Percentiles rank a stretch among this genome's conserved stretches.
phyloP scores from a whole-genome alignment of 1,284 basidiomycete genomes.

The Cryptococcus deneoformans region DNA sequence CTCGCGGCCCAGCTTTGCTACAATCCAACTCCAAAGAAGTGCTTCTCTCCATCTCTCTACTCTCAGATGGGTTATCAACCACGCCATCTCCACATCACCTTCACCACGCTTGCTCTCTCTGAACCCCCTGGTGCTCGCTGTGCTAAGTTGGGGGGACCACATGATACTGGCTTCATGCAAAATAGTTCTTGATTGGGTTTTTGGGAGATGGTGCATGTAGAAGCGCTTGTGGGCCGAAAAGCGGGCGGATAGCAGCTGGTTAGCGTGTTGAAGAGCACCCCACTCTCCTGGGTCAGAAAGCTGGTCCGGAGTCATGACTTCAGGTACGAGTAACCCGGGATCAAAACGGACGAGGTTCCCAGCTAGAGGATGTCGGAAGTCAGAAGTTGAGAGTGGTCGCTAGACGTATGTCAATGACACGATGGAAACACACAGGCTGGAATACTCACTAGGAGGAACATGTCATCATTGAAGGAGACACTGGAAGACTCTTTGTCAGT shows the following conservation, averaged over 20 bases:
- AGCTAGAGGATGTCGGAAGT: constrained; percentile 39
- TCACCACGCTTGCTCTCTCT: constrained; percentile 30
- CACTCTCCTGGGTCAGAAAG: constrained; percentile 35
- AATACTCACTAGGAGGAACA: constrained; percentile 30
- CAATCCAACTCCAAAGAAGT: constrained; percentile 37
- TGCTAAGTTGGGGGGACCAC: constrained; percentile 25
- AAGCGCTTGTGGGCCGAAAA: constrained; percentile 26
- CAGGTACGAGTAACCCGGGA: constrained; percentile 23
- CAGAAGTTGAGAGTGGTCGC: constrained; percentile 18
- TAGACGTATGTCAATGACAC: neutral
- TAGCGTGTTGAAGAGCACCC: constrained; percentile 41
- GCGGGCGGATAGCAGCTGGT: constrained; percentile 26
- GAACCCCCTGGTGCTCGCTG: constrained; percentile 33
- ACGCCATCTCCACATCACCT: constrained; percentile 40
- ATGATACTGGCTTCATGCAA: constrained; percentile 39
- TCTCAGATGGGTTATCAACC: constrained; percentile 32
- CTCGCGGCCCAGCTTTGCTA: constrained; percentile 33
- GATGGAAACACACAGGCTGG: constrained; percentile 2
- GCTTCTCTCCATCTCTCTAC: constrained; percentile 46
- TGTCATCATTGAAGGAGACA: constrained; percentile 43
- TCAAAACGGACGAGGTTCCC: constrained; percentile 37
- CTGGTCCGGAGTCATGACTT: constrained; percentile 17
- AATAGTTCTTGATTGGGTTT: constrained; percentile 24
- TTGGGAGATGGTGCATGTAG: constrained; percentile 42
- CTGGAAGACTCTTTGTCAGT: constrained; percentile 6